A percentile compares a stretch with the other conserved stretches of the same genome.
These are phyloP conservation scores for Senna tora DNA, from an alignment of 306 rosid species.

Conservation along the genomic window DNA sequence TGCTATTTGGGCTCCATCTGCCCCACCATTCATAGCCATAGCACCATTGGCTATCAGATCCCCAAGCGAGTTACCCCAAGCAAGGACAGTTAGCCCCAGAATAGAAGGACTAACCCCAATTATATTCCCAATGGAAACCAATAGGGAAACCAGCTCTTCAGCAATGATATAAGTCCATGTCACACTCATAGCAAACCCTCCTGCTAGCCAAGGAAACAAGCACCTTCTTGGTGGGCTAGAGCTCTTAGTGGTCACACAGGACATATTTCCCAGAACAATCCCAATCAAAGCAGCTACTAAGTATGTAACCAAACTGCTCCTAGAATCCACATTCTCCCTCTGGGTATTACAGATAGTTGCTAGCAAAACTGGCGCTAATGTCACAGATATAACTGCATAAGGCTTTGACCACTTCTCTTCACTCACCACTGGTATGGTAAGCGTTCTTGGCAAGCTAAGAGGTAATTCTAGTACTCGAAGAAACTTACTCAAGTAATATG, in stretches of 20 bases:
- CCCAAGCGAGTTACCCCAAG: conserved; percentile 45
- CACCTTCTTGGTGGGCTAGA: conserved; percentile 55
- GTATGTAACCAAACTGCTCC: conserved; percentile 30
- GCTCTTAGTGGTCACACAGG: conserved; percentile 45
- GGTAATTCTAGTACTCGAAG: conserved; percentile 49
- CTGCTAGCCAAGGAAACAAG: conserved; percentile 60
- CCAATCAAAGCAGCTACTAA: conserved; percentile 47
- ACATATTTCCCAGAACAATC: conserved; percentile 44
- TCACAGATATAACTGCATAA: conserved; percentile 57
- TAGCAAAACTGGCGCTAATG: conserved; percentile 56
- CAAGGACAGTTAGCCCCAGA: conserved; percentile 34
- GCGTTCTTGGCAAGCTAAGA: conserved; percentile 60
- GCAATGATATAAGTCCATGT: conserved; percentile 65
- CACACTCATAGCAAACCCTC: conserved; percentile 65
- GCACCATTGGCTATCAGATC: conserved; percentile 59
- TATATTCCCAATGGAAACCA: conserved; percentile 41
- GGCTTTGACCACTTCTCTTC: conserved; percentile 66
- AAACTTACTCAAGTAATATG: conserved; percentile 17
- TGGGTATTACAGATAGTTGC: conserved; percentile 47
- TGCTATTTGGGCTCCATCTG: conserved; percentile 63
- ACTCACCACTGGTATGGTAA: conserved; percentile 61
- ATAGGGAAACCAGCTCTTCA: conserved; percentile 53
- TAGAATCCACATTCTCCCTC: conserved; percentile 29
- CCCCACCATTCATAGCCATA: conserved; percentile 61
- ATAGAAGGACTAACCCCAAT: conserved; percentile 36